Conservation (phyloP, 441 rosid genomes). For the Flueggea neowawraea region DNA sequence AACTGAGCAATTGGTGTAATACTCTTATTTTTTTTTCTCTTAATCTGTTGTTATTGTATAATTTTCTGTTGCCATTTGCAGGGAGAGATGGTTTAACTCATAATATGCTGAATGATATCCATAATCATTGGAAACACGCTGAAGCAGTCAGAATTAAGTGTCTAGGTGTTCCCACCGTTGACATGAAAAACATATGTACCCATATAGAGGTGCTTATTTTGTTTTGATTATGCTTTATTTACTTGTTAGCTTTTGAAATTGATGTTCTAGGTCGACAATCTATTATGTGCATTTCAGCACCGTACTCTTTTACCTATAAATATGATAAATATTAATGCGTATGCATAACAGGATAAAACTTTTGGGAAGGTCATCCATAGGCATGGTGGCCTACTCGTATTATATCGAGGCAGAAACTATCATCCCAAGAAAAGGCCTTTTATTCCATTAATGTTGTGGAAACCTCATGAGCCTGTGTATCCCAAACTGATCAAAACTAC, state of each 20-base stretch:
- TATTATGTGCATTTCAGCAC: too few relatives aligned
- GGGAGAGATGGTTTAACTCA: constrained; percentile 98
- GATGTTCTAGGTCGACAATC: too few relatives aligned
- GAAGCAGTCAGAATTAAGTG: constrained; percentile 89
- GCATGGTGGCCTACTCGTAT: constrained; percentile 69
- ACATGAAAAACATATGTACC: constrained; percentile 77
- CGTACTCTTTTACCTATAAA: too few relatives aligned
- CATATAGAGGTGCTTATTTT: constrained; percentile 75
- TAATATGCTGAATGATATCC: constrained; percentile 89
- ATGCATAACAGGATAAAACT: constrained; percentile 65
- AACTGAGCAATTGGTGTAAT: too few relatives aligned
- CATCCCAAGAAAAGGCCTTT: constrained; percentile 68
- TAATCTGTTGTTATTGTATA: not conserved
- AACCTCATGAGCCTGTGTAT: constrained; percentile 86
- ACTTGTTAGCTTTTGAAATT: too few relatives aligned
- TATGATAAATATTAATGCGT: not conserved
- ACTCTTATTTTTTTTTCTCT: too few relatives aligned
- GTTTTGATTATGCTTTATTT: not conserved
- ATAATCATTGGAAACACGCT: constrained; percentile 71
- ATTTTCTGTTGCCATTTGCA: constrained; percentile 18
- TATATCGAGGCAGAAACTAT: constrained; percentile 85
- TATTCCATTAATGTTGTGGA: constrained; percentile 91
- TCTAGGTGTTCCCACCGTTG: constrained; percentile 85
- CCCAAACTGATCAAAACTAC: constrained; percentile 86
- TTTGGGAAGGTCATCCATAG: constrained; percentile 73